Base-by-base conservation (phyloP, 1,284 basidiomycete species). In the Ceratobasidium sp. region DNA sequence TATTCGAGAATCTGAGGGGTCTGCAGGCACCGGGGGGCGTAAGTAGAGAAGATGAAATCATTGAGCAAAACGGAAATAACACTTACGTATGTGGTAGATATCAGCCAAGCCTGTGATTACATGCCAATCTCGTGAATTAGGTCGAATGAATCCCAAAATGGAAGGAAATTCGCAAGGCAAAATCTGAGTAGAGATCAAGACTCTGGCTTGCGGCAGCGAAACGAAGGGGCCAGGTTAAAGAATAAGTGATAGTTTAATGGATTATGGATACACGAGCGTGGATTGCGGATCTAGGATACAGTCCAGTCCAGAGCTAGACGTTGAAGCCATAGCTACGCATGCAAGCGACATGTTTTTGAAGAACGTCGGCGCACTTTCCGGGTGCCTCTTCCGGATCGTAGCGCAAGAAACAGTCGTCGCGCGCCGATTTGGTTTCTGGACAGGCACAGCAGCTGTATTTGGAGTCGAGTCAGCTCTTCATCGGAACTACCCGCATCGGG, bases 351-450 rank as follows among this genome's bases (percentile, higher is more conserved):
- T 99, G 96, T 80, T 88, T 89, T 83, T 90, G 89, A 17, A 99
- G 90, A 64, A 96, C 86, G 73, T 93, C 91, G 82, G 89, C 90
- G 87, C 97, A 98, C 84, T 93, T 92, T 78, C 91, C 91, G 78
- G 90, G 89, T 4, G 93, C 93, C 80, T 92, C 90, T 54, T 91
- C 89, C 7, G 91, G 85, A 82, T 92, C 91, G 81, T 88, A 89
- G 80, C 91, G 90, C 81, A 99, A 87, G 88, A 98, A 98, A 86
- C 97, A 99, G 81, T 96, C 93, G 85, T 99, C 97, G 48, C 97
- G 90, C 38, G 89, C 89, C 7, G 92, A 90, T 85, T 99, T 99
- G 0, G 96, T 98, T 82, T 96, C 90, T 15, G 96, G 96, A 85
- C 97, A 99, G 62, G 97, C 97, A 83, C 97, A 99, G 83, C 97